Percentiles rank a stretch among this genome's conserved stretches.
Conservation (phyloP, 73 alveolate genomes). For the Tetrahymena borealis region DNA sequence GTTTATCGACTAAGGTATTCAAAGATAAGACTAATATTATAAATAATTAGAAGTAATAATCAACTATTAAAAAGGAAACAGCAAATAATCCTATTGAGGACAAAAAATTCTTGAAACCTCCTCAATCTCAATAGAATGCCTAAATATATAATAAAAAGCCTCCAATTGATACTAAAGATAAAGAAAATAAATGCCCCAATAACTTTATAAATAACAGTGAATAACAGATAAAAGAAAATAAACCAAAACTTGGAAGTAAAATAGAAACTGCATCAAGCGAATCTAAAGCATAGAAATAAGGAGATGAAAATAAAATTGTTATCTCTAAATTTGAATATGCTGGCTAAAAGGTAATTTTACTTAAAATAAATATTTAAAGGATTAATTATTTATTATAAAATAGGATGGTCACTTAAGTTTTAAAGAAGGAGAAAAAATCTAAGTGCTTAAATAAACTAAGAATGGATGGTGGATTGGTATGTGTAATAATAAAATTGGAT, state of each 20-base stretch:
- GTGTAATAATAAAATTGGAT: not conserved
- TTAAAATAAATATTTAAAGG: not conserved
- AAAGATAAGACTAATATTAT: not conserved
- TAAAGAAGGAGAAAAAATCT: not conserved
- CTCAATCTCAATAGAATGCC: not conserved
- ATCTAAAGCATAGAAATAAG: too few relatives aligned
- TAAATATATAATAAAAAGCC: not conserved
- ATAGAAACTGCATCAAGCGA: too few relatives aligned
- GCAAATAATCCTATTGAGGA: not conserved
- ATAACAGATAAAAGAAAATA: not conserved
- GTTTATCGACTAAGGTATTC: not conserved
- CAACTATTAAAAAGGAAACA: not conserved
- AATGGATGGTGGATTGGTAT: slow-evolving; percentile 1
- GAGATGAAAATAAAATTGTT: not conserved
- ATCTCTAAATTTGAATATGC: not conserved
- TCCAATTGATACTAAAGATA: not conserved
- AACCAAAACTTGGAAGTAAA: not conserved
- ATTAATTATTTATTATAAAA: not conserved
- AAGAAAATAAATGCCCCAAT: not conserved
- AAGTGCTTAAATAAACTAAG: not conserved
- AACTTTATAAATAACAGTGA: not conserved
- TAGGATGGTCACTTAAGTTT: not conserved
- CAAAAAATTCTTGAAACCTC: not conserved
- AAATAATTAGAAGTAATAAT: not conserved
- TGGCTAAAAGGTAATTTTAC: not conserved